These are phyloP conservation scores for Turritis glabra DNA, from an alignment of 345 rosid genomes.

Conservation along the genomic window DNA sequence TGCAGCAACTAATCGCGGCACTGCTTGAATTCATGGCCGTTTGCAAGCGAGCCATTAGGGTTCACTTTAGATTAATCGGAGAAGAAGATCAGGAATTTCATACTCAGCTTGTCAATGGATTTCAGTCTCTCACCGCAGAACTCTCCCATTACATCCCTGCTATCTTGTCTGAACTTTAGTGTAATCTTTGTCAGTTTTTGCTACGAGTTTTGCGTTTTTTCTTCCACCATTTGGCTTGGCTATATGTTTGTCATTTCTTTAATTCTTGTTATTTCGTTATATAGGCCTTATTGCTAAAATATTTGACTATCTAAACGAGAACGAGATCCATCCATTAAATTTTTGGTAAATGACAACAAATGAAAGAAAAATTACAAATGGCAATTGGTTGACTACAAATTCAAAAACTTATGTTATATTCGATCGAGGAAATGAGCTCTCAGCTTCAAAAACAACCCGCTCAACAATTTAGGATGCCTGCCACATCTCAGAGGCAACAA, in stretches of 20 bases:
- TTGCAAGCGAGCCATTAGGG: slow-evolving; percentile 96
- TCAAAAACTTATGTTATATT: slow-evolving; percentile 82
- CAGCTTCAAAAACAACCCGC: slow-evolving; percentile 90
- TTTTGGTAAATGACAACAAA: neutral
- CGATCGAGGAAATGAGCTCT: slow-evolving; percentile 86
- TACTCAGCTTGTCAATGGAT: slow-evolving; percentile 98
- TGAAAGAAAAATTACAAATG: neutral
- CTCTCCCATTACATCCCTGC: slow-evolving; percentile 98
- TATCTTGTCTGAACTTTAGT: slow-evolving; percentile 87
- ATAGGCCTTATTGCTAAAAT: neutral
- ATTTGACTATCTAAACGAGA: neutral
- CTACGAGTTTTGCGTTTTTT: slow-evolving; percentile 1
- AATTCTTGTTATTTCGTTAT: slow-evolving; percentile 12
- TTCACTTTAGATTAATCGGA: slow-evolving; percentile 89
- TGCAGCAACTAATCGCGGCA: slow-evolving; percentile 97
- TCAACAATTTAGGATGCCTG: slow-evolving; percentile 84
- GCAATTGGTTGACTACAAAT: slow-evolving; percentile 10
- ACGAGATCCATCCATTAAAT: neutral
- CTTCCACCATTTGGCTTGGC: slow-evolving; percentile 15
- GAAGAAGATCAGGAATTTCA: slow-evolving; percentile 99
- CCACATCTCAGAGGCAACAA: slow-evolving; percentile 56
- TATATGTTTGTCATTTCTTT: neutral
- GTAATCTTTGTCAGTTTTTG: slow-evolving; percentile 11
- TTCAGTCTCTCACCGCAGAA: slow-evolving; percentile 97
- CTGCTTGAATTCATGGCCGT: slow-evolving; percentile 99